These are phyloP conservation scores for Cyberlindnera maritima DNA, from an alignment of 805 yeast genomes.

Conservation along the genomic window DNA sequence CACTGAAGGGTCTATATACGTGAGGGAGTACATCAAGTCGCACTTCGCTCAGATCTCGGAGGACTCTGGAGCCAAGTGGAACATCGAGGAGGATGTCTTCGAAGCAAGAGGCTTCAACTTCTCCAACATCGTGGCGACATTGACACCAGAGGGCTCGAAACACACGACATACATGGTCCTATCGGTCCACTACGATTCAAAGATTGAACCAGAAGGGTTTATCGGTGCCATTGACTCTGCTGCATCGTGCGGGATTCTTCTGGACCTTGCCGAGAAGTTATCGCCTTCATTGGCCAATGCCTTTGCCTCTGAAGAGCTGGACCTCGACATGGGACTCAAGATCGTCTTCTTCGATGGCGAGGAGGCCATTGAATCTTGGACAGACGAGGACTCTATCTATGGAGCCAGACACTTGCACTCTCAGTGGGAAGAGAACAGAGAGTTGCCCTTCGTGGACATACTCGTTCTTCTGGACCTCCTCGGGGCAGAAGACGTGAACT, in stretches of 20 bases:
- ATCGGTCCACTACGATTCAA: conserved; percentile 56
- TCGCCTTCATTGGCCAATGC: conserved; percentile 16
- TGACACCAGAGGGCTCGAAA: conserved; percentile 19
- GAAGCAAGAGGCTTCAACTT: conserved; percentile 34
- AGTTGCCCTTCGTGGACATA: conserved; percentile 37
- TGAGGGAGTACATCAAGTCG: conserved; percentile 35
- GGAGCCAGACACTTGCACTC: conserved; percentile 52
- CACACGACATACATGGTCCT: conserved; percentile 33
- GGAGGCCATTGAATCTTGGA: conserved; percentile 56
- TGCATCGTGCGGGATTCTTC: conserved; percentile 50
- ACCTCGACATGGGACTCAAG: conserved; percentile 37
- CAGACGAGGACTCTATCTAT: conserved; percentile 49
- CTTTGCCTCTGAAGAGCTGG: conserved; percentile 11
- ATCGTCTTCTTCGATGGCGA: conserved; percentile 60
- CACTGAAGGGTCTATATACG: conserved; percentile 34
- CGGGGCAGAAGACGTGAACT: conserved; percentile 35
- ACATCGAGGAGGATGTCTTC: conserved; percentile 36
- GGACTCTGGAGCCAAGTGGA: conserved; percentile 28
- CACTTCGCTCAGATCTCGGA: conserved; percentile 31
- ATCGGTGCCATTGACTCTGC: conserved; percentile 62
- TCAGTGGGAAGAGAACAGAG: conserved; percentile 30
- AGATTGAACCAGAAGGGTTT: conserved; percentile 46
- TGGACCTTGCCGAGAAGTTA: conserved; percentile 39
- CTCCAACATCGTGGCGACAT: conserved; percentile 36
- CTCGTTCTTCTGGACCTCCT: conserved; percentile 50